These are phyloP conservation scores for Acanthamoeba sp. DNA, from an alignment of 208 protist species.

Conservation along the genomic window DNA sequence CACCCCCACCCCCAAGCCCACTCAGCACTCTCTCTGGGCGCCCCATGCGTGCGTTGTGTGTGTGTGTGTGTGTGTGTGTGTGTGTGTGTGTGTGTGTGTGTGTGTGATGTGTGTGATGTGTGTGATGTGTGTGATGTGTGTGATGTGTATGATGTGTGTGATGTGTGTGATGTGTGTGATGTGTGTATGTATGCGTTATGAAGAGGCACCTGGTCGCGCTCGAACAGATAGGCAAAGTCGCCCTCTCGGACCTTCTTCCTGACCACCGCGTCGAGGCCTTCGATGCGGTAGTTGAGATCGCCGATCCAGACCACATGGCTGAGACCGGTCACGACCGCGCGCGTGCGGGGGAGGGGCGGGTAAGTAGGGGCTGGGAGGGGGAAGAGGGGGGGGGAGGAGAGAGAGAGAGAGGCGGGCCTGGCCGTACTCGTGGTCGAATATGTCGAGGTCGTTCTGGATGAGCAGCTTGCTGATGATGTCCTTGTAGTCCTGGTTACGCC, in stretches of 20 bases:
- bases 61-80: not conserved
- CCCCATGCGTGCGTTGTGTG: not conserved
- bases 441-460: slow-evolving; percentile 76
- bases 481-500: slow-evolving; percentile 86
- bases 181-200: not conserved
- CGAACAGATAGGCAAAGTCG: slow-evolving; percentile 81
- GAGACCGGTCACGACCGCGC: not conserved
- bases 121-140: not conserved
- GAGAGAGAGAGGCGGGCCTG: no score
- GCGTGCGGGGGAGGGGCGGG: no score
- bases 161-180: not conserved
- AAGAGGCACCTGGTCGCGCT: slow-evolving; percentile 82
- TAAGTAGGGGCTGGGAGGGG: no score
- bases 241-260: slow-evolving; percentile 75
- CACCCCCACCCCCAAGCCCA: not conserved
- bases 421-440: slow-evolving; percentile 73
- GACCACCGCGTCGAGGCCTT: slow-evolving; percentile 80
- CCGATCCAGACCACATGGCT: slow-evolving; percentile 87
- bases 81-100: not conserved
- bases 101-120: not conserved
- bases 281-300: slow-evolving; percentile 91
- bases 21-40: not conserved
- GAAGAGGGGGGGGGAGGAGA: no score
- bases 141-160: not conserved
- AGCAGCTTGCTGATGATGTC: slow-evolving; percentile 83